Percentiles rank a stretch among this genome's conserved stretches.
Conservation (phyloP, 768 basidiomycete species). For the Grammothele lineata region DNA sequence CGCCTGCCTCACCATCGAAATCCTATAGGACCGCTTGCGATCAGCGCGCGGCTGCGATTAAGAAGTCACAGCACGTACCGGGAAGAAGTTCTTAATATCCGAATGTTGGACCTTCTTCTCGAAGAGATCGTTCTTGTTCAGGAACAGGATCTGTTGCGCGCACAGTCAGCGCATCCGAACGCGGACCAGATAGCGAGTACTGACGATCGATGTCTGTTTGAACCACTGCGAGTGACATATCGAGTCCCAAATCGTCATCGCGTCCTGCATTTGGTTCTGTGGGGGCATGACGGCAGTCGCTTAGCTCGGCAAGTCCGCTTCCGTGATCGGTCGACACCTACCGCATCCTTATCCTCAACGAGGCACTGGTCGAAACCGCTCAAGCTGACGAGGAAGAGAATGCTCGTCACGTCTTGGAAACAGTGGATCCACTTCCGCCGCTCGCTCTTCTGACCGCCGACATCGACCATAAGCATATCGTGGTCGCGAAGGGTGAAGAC, state of each 20-base stretch:
- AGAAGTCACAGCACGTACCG: conserved; percentile 40
- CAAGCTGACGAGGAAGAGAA: conserved; percentile 86
- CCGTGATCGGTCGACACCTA: conserved; percentile 34
- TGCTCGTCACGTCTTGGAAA: conserved; percentile 92
- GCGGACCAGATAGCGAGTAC: conserved; percentile 22
- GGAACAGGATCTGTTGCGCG: conserved; percentile 67
- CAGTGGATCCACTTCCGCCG: conserved; percentile 93
- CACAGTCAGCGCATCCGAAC: neutral
- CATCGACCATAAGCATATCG: conserved; percentile 91
- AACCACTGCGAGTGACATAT: conserved; percentile 99
- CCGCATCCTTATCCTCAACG: conserved; percentile 88
- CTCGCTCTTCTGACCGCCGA: conserved; percentile 91
- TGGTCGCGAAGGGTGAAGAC: conserved; percentile 74
- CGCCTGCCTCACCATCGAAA: conserved; percentile 74
- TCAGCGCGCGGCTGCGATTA: neutral
- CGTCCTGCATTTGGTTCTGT: conserved; percentile 98
- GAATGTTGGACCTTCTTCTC: conserved; percentile 76
- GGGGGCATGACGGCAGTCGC: neutral
- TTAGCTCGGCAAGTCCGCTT: too few species aligned
- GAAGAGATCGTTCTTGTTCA: conserved; percentile 96
- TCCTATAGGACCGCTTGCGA: conserved; percentile 50
- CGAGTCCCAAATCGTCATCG: conserved; percentile 98
- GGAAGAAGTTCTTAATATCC: conserved; percentile 86
- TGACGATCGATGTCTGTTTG: conserved; percentile 85
- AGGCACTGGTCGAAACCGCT: conserved; percentile 94